Base-by-base conservation (phyloP, 2,329 filamentous ascomycete species). In the Juglanconis oblonga region DNA sequence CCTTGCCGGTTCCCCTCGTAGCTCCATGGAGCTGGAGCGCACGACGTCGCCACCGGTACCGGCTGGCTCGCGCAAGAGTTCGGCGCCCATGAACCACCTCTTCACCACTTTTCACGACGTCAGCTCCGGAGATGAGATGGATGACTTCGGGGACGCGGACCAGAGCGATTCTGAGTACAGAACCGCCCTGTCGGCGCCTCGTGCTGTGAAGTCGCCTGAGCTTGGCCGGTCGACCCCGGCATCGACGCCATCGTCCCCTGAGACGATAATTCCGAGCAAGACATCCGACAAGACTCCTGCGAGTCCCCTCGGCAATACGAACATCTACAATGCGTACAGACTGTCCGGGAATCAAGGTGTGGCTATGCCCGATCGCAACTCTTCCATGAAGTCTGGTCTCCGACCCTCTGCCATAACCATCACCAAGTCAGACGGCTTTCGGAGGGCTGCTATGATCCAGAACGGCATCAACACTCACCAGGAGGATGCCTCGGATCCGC, bases 71-170 rank as follows among this genome's bases (percentile, higher is more conserved):
- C 87, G 1, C 80, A 84, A 13, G 83, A 80, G 56, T 80, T 2
- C 79, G 89, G 70, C 83, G 87, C 83, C 91, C 58, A 87, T 91
- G 52, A 94, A 90, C 73, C 95, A 90, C 70, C 78, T 96, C n/a
- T 95, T 95, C 73, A 90, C 91, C 36, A 91, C 91, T 0, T 95
- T 96, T 66, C 90, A 94, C 51, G 85, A 85, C 11, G 81, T 79
- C 49, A 91, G 86, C 68, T 88, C 87, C 7, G 61, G 31, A n/a
- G 87, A 87, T 49, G 87, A 90, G 58, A 78, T 71, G 3, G 85
- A 88, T 45, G 85, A 88, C 33, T 87, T 87, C 71, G 77, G 73
- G 35, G 85, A 87, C 61, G 77, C 72, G 4, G 86, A 89, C 52
- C 64, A 84, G 63, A 88, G 84, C 67, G 89, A 91, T 66, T 81